phyloP scores from a whole-genome alignment of 2,329 filamentous ascomycete species.

The Zymoseptoria pseudotritici region DNA sequence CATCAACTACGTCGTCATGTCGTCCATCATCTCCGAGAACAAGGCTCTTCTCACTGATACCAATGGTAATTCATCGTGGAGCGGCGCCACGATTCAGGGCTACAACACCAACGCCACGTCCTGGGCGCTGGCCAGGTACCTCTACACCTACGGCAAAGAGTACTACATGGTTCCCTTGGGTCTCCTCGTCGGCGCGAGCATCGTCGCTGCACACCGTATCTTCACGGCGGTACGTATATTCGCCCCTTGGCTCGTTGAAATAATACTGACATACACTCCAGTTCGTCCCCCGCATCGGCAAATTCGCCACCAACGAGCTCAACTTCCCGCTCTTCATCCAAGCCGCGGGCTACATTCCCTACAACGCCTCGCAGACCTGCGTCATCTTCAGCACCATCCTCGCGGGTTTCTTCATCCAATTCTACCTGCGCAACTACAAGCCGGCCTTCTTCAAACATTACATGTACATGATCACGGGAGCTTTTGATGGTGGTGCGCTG shows the following conservation, averaged over 20 bases:
- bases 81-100: constrained; percentile 44
- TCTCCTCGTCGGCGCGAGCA: constrained; percentile 40
- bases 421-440: constrained; percentile 46
- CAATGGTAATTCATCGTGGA: constrained; percentile 47
- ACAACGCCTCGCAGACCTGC: constrained; percentile 50
- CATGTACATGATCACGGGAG: constrained; percentile 47
- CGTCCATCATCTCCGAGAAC: constrained; percentile 44
- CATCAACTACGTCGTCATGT: constrained; percentile 47
- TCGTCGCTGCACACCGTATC: constrained; percentile 38
- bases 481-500: constrained; percentile 46
- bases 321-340: constrained; percentile 51
- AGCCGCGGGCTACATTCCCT: constrained; percentile 49
- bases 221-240: constrained; percentile 30
- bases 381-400: constrained; percentile 41
- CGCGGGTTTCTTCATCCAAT: constrained; percentile 45
- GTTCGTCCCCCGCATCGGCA: constrained; percentile 43
- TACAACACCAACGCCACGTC: constrained; percentile 32
- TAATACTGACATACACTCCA: constrained; percentile 13
- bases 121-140: constrained; percentile 46
- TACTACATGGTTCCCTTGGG: constrained; percentile 32
- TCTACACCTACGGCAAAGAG: constrained; percentile 41
- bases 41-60: constrained; percentile 40
- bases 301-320: constrained; percentile 30
- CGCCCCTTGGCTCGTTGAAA: neutral
- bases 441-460: constrained; percentile 49